Conservation (phyloP, 805 yeast genomes). For the Cyberlindnera samutprakarnensis region DNA sequence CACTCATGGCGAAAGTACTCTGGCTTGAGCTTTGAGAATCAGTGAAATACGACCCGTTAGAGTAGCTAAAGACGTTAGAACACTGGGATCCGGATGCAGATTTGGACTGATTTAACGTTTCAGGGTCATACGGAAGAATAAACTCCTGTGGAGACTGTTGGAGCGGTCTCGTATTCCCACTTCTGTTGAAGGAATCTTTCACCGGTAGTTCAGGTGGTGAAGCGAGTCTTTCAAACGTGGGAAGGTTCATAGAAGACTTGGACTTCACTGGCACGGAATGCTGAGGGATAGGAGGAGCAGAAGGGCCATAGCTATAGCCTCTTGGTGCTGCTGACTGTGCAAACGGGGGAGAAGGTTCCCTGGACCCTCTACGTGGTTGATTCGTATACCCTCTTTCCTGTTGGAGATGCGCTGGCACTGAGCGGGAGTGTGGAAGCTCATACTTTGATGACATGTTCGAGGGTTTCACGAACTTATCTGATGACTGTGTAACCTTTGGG, state of each 20-base stretch:
- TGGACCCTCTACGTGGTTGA: constrained; percentile 5
- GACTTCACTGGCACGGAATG: constrained; percentile 19
- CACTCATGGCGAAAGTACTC: constrained; percentile 41
- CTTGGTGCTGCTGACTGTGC: no score
- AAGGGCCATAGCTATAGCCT: constrained; percentile 2
- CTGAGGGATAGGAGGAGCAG: constrained; percentile 19
- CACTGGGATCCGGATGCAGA: constrained; percentile 17
- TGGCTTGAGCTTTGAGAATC: constrained; percentile 37
- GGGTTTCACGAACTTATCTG: not conserved
- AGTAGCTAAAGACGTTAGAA: constrained; percentile 25
- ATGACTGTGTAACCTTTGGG: not conserved
- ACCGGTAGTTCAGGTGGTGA: constrained; percentile 1
- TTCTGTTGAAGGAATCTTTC: constrained; percentile 8
- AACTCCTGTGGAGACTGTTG: constrained; percentile 18
- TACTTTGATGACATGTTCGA: not conserved
- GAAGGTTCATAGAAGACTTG: constrained; percentile 15
- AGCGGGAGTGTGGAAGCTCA: constrained; percentile 17
- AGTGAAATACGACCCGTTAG: constrained; percentile 40
- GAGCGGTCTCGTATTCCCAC: constrained; percentile 3
- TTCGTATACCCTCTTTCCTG: constrained; percentile 3
- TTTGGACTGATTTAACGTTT: constrained; percentile 22
- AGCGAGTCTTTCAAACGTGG: constrained; percentile 1
- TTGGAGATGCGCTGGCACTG: constrained; percentile 16
- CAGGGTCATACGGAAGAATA: constrained; percentile 25
- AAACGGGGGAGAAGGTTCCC: constrained; percentile 5